These are phyloP conservation scores for Gymnopilus dilepis DNA, from an alignment of 768 basidiomycete genomes.

Conservation along the genomic window DNA sequence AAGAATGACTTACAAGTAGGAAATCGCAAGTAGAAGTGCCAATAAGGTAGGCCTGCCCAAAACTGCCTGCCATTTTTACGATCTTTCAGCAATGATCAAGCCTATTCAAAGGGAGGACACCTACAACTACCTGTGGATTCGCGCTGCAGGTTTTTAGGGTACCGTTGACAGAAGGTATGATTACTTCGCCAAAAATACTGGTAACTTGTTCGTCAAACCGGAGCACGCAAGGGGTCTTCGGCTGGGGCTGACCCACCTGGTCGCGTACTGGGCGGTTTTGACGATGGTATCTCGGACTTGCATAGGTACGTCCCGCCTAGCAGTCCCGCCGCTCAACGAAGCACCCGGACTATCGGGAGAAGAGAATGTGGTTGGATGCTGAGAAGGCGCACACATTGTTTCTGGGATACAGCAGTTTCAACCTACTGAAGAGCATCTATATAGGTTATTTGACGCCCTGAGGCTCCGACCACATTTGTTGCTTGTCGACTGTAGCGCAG, in stretches of 20 bases:
- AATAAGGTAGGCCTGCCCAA: conserved; percentile 24
- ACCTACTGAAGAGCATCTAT: not conserved
- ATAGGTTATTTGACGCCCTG: not conserved
- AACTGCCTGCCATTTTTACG: conserved; percentile 8
- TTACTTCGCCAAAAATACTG: conserved; percentile 22
- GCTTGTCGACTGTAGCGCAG: not conserved
- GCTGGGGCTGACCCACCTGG: not conserved
- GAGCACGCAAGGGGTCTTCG: not conserved
- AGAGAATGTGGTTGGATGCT: not conserved
- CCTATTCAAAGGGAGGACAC: not conserved
- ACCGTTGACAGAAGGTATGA: conserved; percentile 20
- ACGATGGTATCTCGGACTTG: conserved; percentile 2
- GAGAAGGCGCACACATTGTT: not conserved
- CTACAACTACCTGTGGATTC: conserved; percentile 22
- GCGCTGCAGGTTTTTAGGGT: conserved; percentile 23
- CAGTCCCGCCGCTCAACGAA: not conserved
- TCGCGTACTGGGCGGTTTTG: not conserved
- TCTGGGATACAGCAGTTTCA: not conserved
- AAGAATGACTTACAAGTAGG: conserved; percentile 19
- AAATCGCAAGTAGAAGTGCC: conserved; percentile 13
- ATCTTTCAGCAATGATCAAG: not conserved
- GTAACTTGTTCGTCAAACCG: not conserved
- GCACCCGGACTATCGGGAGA: not conserved
- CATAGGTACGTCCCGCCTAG: not conserved
- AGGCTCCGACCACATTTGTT: not conserved